Conservation (phyloP, 116 monocot genomes). For the Phalaenopsis hybrid region DNA sequence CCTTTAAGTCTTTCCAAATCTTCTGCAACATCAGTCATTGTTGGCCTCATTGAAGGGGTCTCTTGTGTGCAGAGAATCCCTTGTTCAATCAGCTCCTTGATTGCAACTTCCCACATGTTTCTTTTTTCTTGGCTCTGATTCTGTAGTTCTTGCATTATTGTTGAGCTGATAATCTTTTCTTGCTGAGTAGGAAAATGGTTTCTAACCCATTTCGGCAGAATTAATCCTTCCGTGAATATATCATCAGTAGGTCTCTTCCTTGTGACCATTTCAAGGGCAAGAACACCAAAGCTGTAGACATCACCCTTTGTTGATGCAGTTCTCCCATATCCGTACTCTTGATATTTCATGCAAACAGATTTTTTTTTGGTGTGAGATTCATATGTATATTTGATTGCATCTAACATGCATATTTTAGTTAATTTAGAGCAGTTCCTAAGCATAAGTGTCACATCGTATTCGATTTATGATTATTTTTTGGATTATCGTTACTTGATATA, state of each 20-base stretch:
- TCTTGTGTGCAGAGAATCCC: conserved; percentile 60
- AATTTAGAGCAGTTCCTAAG: neutral
- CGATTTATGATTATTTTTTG: too few species aligned
- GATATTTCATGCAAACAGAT: conserved; percentile 1
- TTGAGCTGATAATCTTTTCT: conserved; percentile 36
- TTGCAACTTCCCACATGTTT: conserved; percentile 24
- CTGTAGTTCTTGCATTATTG: conserved; percentile 13
- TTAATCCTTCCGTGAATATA: conserved; percentile 48
- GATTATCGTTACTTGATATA: too few species aligned
- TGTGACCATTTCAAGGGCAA: conserved; percentile 65
- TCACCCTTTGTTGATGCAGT: conserved; percentile 65
- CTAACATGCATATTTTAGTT: neutral
- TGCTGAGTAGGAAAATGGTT: conserved; percentile 32
- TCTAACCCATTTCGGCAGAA: conserved; percentile 71
- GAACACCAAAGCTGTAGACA: conserved; percentile 79
- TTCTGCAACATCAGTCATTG: conserved; percentile 65
- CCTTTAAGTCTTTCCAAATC: conserved; percentile 43
- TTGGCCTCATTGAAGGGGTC: conserved; percentile 52
- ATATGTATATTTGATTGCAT: neutral
- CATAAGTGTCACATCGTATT: neutral
- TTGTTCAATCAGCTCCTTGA: conserved; percentile 51
- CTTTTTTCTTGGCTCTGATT: conserved; percentile 26
- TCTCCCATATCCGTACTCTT: conserved; percentile 81
- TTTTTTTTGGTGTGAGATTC: neutral
- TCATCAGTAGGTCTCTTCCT: conserved; percentile 62